A percentile compares a stretch with the other conserved stretches of the same genome.
These are phyloP conservation scores for Kwoniella heveanensis DNA, from an alignment of 768 basidiomycete species.

Conservation along the genomic window DNA sequence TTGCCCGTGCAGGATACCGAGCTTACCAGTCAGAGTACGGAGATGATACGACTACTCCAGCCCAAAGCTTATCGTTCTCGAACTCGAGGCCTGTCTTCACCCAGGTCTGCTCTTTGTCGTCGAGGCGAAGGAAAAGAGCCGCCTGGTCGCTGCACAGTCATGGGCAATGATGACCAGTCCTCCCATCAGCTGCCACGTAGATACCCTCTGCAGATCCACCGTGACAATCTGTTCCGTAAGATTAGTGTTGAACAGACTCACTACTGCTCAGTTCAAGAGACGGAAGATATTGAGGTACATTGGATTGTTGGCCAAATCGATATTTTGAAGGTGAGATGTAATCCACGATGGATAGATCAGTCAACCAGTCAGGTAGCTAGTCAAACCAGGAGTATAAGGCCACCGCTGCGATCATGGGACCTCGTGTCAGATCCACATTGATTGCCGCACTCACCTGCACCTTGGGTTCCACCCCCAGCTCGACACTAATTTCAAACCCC, in stretches of 20 bases:
- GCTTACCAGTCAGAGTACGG: slow-evolving; percentile 46
- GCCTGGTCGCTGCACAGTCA: slow-evolving; percentile 41
- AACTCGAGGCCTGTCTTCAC: slow-evolving; percentile 43
- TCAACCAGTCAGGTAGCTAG: no score
- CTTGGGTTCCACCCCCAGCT: slow-evolving; percentile 13
- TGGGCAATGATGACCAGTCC: no score
- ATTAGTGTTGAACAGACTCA: background rate
- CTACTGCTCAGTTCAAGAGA: background rate
- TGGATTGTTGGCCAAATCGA: background rate
- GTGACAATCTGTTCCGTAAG: no score
- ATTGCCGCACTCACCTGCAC: slow-evolving; percentile 17
- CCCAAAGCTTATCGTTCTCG: slow-evolving; percentile 32
- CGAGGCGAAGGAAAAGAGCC: slow-evolving; percentile 31
- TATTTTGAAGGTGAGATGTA: no score
- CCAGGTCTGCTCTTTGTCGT: slow-evolving; percentile 21
- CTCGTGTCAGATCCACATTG: background rate
- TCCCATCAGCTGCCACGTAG: no score
- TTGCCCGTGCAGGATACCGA: background rate
- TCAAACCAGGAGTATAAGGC: no score
- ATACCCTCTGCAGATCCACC: background rate
- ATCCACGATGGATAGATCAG: no score
- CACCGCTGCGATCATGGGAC: background rate
- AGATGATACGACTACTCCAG: slow-evolving; percentile 33
- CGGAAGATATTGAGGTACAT: background rate
- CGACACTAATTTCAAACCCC: slow-evolving; percentile 32